Conservation (phyloP, 306 rosid genomes). For the Quercus parvula region DNA sequence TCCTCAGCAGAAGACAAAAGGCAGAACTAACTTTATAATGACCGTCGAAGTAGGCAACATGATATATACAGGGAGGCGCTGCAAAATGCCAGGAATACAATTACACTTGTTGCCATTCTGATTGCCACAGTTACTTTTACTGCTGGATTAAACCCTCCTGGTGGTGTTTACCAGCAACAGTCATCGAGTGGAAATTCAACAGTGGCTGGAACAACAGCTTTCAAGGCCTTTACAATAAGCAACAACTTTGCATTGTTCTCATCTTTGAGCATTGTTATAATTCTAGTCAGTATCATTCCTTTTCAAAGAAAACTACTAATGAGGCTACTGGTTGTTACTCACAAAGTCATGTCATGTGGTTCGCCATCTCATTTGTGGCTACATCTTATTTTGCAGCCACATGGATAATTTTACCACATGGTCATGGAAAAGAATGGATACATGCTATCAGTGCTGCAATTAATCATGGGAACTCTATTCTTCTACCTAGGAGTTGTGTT, state of each 20-base stretch:
- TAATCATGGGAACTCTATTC: slow-evolving; percentile 25
- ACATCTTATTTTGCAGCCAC: slow-evolving; percentile 55
- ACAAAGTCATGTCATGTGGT: slow-evolving; percentile 55
- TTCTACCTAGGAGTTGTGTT: not conserved
- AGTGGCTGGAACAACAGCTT: slow-evolving; percentile 31
- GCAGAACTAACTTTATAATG: slow-evolving; percentile 9
- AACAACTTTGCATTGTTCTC: slow-evolving; percentile 53
- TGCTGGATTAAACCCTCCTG: slow-evolving; percentile 59
- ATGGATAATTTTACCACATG: slow-evolving; percentile 58
- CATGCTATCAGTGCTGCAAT: slow-evolving; percentile 44
- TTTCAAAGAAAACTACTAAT: slow-evolving; percentile 43
- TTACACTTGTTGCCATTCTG: slow-evolving; percentile 51
- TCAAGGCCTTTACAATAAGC: slow-evolving; percentile 57
- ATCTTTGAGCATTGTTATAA: slow-evolving; percentile 55
- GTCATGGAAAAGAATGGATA: slow-evolving; percentile 26
- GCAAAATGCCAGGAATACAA: slow-evolving; percentile 63
- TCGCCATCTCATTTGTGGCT: slow-evolving; percentile 68
- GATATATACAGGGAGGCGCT: slow-evolving; percentile 59
- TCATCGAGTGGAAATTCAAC: slow-evolving; percentile 39
- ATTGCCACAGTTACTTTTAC: slow-evolving; percentile 68
- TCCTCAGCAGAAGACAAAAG: slow-evolving; percentile 20
- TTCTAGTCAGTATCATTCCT: slow-evolving; percentile 73
- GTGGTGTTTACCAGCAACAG: slow-evolving; percentile 56
- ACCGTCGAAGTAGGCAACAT: slow-evolving; percentile 17
- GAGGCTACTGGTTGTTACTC: slow-evolving; percentile 43